A percentile compares a stretch with the other conserved stretches of the same genome.
Conservation (phyloP, 2,329 filamentous ascomycete genomes). For the Cadophora luteo-olivacea region DNA sequence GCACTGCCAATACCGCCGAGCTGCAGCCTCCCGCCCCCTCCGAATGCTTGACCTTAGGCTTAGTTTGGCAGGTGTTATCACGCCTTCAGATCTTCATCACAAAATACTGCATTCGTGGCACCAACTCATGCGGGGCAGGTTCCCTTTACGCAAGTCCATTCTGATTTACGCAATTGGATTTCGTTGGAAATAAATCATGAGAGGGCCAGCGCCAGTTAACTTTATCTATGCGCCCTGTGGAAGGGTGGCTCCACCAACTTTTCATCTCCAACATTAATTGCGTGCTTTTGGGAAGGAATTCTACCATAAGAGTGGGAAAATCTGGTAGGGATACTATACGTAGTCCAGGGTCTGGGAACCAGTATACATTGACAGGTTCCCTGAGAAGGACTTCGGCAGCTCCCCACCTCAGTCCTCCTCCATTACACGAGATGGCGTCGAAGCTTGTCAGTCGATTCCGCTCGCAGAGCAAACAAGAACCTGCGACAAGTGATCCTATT, state of each 20-base stretch:
- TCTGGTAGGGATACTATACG: background rate
- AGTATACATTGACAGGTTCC: background rate
- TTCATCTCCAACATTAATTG: background rate
- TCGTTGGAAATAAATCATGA: background rate
- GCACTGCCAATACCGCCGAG: constrained; percentile 9
- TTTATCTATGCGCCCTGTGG: background rate
- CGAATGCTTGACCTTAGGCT: constrained; percentile 1
- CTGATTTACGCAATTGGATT: background rate
- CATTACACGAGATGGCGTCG: background rate
- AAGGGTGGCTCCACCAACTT: background rate
- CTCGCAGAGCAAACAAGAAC: background rate
- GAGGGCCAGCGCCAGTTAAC: background rate
- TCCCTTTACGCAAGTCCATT: background rate
- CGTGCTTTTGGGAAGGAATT: background rate
- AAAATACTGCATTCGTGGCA: background rate
- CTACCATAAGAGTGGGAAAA: background rate
- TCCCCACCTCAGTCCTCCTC: background rate
- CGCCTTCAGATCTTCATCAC: constrained; percentile 4
- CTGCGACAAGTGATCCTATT: background rate
- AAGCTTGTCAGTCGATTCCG: background rate
- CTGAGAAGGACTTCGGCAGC: background rate
- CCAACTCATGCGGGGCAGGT: background rate
- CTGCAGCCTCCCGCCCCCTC: constrained; percentile 9
- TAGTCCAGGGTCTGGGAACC: background rate
- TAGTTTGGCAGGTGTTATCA: constrained; percentile 7